Base-by-base conservation (phyloP, 495 filamentous ascomycete species). In the Entonaema liquescens region DNA sequence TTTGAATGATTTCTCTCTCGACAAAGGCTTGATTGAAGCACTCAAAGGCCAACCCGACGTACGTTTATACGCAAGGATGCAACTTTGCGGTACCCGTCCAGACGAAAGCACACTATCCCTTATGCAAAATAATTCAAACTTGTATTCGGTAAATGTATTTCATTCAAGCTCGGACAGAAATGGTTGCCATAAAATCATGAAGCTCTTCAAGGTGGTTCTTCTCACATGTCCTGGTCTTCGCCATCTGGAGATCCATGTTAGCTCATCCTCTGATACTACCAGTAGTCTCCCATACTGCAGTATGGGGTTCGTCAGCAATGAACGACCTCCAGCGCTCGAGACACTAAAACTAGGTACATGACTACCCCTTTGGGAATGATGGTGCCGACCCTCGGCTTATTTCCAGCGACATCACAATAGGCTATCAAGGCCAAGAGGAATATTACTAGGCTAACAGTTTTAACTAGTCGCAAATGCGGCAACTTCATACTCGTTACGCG, bases 311-410 rank as follows among this genome's bases (percentile, higher is more conserved):
- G 1, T 36, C n/a, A 8, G 25, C 17, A 40, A 54, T 13, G 31
- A 66, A 40, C 54, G 55, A 31, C 42, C 33, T 29, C 55, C 44
- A 15, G 42, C 55, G 12, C 63, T 66, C 3, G 44, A 59, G 33
- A 38, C 54, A 4, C 21, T 59, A 28, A 59, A 29, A 23, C 55
- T 11, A n/a, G n/a, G 23, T 59, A 12, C 5, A 21, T n/a, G n/a
- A n/a, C 1, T 63, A 63, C 31, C 60, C 60, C 0, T 63, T 63
- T 21, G 60, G 60, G 11, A 28, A 53, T 28, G 11, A 65, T 35
- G 53, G 53, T 6, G 5, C 1, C 5, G 4, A n/a, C 29, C 29
- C 29, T 31, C 3, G 3, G 7, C 29, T 31, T 7, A 31, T 7
- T 31, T 31, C 29, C 3, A 7, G 7, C 7, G 29, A 31, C 3